Evolutionary conservation across 2,329 filamentous ascomycete species (phyloP), one percentile per base, ranked within the genome.

Genomic region (Hymenoscyphus scutula): DNA sequence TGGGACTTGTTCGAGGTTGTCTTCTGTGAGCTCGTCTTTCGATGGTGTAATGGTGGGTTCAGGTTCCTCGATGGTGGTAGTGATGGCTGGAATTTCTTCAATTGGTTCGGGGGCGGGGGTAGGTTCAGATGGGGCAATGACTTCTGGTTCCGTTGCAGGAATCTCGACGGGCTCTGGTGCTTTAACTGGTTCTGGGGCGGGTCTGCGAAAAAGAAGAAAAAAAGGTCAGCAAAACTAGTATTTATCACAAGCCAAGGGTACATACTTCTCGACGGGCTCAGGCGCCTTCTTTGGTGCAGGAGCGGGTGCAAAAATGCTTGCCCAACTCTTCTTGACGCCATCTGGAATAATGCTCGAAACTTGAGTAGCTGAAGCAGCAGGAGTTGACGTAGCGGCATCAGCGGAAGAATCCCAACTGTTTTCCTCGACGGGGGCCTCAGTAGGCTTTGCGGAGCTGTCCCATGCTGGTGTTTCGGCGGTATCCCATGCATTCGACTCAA

Each of bases 1-100:
- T 68, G 88, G 89, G 70, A 98, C 83, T 77, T 94, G 91, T 76
- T 97, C 93, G 62, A 98, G 89, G 77, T 98, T 98, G 70, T 88
- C 89, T 79, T 94, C 88, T 30, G 94, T 98, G 68, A 98, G 84
- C 72, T 93, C 87, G 75, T 92, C 91, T 77, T 90, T 89, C 27
- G 91, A 84, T 17, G 90, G 89, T 56, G 84, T 82, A 54, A 94
- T 77, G 56, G 82, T 79, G 58, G 82, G 76, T 70, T 82, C 83
- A 37, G 69, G 59, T 45, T 70, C 70, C 45, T 69, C 64, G 19
- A 64, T 59, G 25, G 61, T 55, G 15, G 65, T 41, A 57, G 69
- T 61, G 64, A 74, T 73, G 8, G 70, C 65, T 7, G 72, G 69
- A n/a, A 70, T 61, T 23, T 70, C 56, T 38, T 68, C 65, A 23